Conservation (phyloP, 768 basidiomycete genomes). For the Leccinum boreale region DNA sequence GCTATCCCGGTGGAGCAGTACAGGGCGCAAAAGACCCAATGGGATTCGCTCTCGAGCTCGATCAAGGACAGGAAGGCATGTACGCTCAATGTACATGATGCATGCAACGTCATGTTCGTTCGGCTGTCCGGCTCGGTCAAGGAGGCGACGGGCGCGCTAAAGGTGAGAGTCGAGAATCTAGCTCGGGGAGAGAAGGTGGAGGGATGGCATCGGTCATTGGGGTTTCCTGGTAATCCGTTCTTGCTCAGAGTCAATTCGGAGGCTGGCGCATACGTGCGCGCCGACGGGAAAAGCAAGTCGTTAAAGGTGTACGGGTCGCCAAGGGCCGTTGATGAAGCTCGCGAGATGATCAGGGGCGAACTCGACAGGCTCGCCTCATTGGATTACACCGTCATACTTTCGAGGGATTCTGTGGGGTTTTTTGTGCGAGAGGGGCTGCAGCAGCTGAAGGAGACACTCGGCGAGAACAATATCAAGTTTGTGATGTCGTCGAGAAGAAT, state of each 20-base stretch:
- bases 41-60: slow-evolving; percentile 42
- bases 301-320: slow-evolving; percentile 44
- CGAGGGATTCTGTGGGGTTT: slow-evolving; percentile 41
- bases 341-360: slow-evolving; percentile 43
- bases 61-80: slow-evolving; percentile 37
- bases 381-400: slow-evolving; percentile 23
- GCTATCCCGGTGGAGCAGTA: slow-evolving; percentile 48
- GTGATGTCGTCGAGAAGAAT: slow-evolving; percentile 38
- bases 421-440: slow-evolving; percentile 50
- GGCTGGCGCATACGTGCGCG: slow-evolving; percentile 39
- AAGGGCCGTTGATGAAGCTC: slow-evolving; percentile 30
- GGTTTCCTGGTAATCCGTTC: slow-evolving; percentile 27
- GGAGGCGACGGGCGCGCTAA: slow-evolving; percentile 52
- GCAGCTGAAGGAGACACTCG: slow-evolving; percentile 42
- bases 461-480: slow-evolving; percentile 37
- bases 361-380: slow-evolving; percentile 41
- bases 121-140: slow-evolving; percentile 50
- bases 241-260: slow-evolving; percentile 31
- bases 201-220: slow-evolving; percentile 51
- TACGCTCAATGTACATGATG: slow-evolving; percentile 30
- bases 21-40: slow-evolving; percentile 45
- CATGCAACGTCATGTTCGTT: slow-evolving; percentile 33
- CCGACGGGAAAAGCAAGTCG: slow-evolving; percentile 42
- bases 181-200: slow-evolving; percentile 47
- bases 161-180: slow-evolving; percentile 54